Evolutionary conservation across 1,139 yeast species (phyloP).

Genomic region (Diutina sp.): DNA sequence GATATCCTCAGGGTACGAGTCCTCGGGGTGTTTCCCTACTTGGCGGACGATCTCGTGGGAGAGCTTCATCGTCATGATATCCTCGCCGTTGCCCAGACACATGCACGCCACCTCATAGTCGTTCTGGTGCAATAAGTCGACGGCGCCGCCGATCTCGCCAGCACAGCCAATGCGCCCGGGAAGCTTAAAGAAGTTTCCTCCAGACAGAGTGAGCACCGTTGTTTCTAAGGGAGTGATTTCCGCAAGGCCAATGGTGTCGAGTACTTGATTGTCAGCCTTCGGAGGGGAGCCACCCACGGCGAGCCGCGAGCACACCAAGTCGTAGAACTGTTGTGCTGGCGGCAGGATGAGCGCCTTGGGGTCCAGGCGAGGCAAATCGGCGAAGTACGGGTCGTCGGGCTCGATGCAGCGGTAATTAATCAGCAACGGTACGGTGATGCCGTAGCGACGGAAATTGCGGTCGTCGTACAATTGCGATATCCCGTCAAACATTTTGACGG

Average conservation of each 20-base stretch:
- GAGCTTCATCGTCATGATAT: constrained; percentile 28
- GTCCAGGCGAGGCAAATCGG: not conserved
- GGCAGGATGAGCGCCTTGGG: not conserved
- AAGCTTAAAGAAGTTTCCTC: constrained; percentile 37
- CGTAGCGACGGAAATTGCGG: not conserved
- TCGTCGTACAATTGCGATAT: not conserved
- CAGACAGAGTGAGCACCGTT: constrained; percentile 18
- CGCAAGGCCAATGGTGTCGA: constrained; percentile 24
- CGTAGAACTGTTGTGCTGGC: not conserved
- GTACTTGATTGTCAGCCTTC: constrained; percentile 5
- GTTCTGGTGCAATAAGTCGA: constrained; percentile 12
- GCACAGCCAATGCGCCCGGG: constrained; percentile 46
- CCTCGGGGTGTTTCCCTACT: not conserved
- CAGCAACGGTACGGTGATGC: not conserved
- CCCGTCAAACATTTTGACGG: not conserved
- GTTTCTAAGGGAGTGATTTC: constrained; percentile 5
- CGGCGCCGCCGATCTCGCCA: constrained; percentile 33
- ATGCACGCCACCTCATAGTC: constrained; percentile 19
- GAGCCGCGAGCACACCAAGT: not conserved
- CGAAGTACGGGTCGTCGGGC: not conserved
- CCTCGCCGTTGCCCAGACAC: constrained; percentile 49
- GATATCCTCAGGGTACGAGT: not conserved
- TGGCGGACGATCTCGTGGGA: constrained; percentile 12
- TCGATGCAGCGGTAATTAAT: not conserved
- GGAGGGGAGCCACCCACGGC: not conserved